Conservation (phyloP, 352 stramenopile genomes). For the Hyaloperonospora brassicae region DNA sequence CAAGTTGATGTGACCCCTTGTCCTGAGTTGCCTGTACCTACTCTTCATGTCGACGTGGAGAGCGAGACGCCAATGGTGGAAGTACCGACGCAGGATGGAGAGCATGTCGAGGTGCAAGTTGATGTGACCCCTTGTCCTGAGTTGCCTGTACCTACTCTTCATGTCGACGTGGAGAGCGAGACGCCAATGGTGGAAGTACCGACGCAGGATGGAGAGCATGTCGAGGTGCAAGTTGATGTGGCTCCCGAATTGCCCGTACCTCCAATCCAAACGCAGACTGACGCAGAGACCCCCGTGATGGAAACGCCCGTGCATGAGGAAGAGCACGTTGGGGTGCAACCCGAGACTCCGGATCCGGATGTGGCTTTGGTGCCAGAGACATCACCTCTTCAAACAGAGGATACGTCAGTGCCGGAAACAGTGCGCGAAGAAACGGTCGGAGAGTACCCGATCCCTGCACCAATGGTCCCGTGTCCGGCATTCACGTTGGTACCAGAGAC, state of each 20-base stretch:
- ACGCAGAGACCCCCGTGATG: constrained; percentile 3
- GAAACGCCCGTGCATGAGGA: constrained; percentile 4
- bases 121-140: constrained; percentile 13
- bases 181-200: constrained; percentile 3
- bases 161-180: constrained; percentile 8
- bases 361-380: constrained; percentile 9
- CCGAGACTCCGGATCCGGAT: constrained; percentile 2
- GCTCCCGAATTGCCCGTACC: constrained; percentile 9
- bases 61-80: constrained; percentile 7
- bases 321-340: not conserved
- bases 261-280: not conserved
- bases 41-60: constrained; percentile 2
- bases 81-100: not conserved
- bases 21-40: constrained; percentile 9
- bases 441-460: constrained; percentile 5
- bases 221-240: not conserved
- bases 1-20: constrained; percentile 9
- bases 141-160: constrained; percentile 6
- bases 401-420: not conserved
- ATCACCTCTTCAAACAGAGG: not conserved
- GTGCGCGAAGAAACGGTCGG: too few relatives aligned
- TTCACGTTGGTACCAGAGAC: constrained; percentile 17
- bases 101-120: not conserved
- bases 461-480: constrained; percentile 9
- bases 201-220: not conserved